Conservation (phyloP, 1,139 yeast genomes). For the Yamadazyma diospyri region DNA sequence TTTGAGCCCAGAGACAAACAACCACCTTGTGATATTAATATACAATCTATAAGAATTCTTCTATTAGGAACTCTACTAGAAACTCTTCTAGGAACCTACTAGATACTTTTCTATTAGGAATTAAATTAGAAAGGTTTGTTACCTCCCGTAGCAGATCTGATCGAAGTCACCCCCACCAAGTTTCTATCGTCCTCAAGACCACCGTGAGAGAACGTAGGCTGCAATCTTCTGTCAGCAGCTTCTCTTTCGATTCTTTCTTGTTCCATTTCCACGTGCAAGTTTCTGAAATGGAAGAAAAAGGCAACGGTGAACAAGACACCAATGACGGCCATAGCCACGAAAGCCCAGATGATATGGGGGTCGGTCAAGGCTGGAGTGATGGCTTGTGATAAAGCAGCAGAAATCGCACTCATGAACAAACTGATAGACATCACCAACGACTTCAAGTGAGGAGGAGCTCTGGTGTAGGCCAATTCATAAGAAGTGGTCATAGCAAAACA, state of each 20-base stretch:
- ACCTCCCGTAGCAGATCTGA: conserved; percentile 17
- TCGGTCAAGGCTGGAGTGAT: conserved; percentile 42
- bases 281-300: conserved; percentile 48
- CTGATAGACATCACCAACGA: conserved; percentile 67
- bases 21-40: too few species aligned
- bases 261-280: conserved; percentile 52
- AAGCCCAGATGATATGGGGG: conserved; percentile 18
- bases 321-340: conserved; percentile 16
- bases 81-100: too few species aligned
- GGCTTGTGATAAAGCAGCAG: conserved; percentile 58
- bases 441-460: conserved; percentile 66
- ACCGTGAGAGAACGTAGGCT: conserved; percentile 10
- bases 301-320: conserved; percentile 33
- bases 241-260: conserved; percentile 33
- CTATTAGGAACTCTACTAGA: too few species aligned
- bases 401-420: conserved; percentile 55
- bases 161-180: conserved; percentile 16
- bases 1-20: too few species aligned
- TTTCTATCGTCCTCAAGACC: conserved; percentile 14
- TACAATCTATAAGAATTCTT: too few species aligned
- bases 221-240: conserved; percentile 13
- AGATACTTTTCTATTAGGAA: conserved; percentile 1
- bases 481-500: conserved; percentile 68
- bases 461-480: conserved; percentile 67
- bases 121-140: too few species aligned